Conservation (phyloP, 345 rosid species). For the Erodium maritimum region DNA sequence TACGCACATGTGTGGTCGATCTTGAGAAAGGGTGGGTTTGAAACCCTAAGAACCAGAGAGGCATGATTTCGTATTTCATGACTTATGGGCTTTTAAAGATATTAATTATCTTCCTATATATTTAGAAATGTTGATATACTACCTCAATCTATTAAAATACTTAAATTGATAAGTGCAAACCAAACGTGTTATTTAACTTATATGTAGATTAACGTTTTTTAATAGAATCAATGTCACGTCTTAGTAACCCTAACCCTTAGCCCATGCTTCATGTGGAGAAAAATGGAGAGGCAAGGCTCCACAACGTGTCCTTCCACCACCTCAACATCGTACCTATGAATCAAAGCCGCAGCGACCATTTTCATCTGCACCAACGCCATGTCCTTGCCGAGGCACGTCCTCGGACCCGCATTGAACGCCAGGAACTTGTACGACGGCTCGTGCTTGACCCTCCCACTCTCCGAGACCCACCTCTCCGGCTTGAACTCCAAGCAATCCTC, state of each 20-base stretch:
- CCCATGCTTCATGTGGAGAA: slow-evolving; percentile 76
- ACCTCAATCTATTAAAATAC: too few species aligned
- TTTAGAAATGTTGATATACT: too few species aligned
- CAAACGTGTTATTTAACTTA: too few species aligned
- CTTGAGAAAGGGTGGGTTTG: too few species aligned
- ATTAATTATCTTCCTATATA: too few species aligned
- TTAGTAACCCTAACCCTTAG: slow-evolving; percentile 47
- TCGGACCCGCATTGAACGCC: slow-evolving; percentile 90
- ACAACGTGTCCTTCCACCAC: slow-evolving; percentile 63
- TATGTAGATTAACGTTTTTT: too few species aligned
- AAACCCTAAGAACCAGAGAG: too few species aligned
- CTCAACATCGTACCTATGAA: slow-evolving; percentile 58
- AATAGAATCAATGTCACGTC: slow-evolving; percentile 8
- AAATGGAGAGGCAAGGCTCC: slow-evolving; percentile 25
- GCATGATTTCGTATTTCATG: too few species aligned
- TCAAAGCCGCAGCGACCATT: slow-evolving; percentile 65
- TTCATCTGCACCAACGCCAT: slow-evolving; percentile 90
- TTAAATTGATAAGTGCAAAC: too few species aligned
- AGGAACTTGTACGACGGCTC: slow-evolving; percentile 78
- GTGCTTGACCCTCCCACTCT: slow-evolving; percentile 35
- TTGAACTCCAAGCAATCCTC: slow-evolving; percentile 74
- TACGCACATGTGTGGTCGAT: too few species aligned
- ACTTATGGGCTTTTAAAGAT: too few species aligned
- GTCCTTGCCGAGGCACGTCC: slow-evolving; percentile 76
- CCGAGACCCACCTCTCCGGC: slow-evolving; percentile 84